These are phyloP conservation scores for Sideroxylon spinosum DNA, from an alignment of 179 eudicot species.

Conservation along the genomic window DNA sequence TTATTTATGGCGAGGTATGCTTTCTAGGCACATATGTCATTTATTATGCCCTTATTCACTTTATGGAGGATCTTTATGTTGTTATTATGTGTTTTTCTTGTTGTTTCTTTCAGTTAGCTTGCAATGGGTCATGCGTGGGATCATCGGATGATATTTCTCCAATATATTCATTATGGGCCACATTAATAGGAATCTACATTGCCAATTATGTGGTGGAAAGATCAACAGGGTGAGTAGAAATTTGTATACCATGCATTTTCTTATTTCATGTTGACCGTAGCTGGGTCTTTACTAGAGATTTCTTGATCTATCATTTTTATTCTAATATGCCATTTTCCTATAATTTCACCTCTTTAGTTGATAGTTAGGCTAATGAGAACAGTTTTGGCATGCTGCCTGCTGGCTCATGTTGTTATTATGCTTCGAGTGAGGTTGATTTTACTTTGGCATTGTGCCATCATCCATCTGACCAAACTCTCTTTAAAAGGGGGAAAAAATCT, in stretches of 20 bases:
- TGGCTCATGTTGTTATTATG: background rate
- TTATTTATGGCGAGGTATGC: conserved; percentile 95
- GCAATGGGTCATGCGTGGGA: conserved; percentile 82
- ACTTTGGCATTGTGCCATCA: background rate
- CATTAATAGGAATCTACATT: conserved; percentile 92
- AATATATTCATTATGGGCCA: conserved; percentile 97
- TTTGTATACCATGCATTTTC: background rate
- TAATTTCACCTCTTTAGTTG: background rate
- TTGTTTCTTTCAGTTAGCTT: conserved; percentile 54
- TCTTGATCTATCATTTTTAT: background rate
- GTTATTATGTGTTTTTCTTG: conserved; percentile 15
- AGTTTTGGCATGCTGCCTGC: background rate
- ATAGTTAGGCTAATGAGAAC: background rate
- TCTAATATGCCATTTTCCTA: background rate
- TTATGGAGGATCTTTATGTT: conserved; percentile 19
- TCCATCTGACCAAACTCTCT: background rate
- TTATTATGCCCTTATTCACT: background rate
- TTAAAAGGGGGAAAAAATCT: background rate
- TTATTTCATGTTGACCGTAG: background rate
- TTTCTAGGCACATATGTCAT: conserved; percentile 1
- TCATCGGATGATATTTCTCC: conserved; percentile 96
- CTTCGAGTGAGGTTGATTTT: background rate
- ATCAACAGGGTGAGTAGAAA: conserved; percentile 80
- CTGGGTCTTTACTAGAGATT: background rate
- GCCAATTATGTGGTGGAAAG: conserved; percentile 97